Base-by-base conservation (phyloP, 768 basidiomycete species). In the Hygrophoropsis aurantiaca region DNA sequence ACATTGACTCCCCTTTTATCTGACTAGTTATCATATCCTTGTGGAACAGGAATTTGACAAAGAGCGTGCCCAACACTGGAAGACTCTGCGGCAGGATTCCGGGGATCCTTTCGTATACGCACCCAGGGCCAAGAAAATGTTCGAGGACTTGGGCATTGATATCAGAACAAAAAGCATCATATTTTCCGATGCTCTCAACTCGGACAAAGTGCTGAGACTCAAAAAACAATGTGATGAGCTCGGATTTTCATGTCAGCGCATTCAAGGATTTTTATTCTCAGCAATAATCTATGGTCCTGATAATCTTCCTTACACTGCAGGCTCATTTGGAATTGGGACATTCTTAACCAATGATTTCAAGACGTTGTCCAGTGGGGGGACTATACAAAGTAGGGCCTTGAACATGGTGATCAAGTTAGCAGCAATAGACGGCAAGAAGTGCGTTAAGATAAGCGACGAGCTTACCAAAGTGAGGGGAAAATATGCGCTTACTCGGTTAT, bases 381-480 rank as follows among this genome's bases (percentile, higher is more conserved):
- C 56, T 62, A 78, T 80, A 59, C 81, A 80, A 67, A 91, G 87
- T 69, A 87, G 82, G 59, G 80, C 92, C 18, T 64, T 97, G 52
- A 97, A 95, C 60, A 97, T 98, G 61, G 95, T 99, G 40, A 94
- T 97, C 70, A 97, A 97, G 60, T 74, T 99, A 8, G 78, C 81
- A 32, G 77, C 80, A 37, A 84, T 97, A 11, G 74, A 90, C 57
- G 79, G 77, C 9, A 74, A 74, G 47, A 81, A 84, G 2, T 95
- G 93, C 54, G 81, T 98, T 55, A 98, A 99, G 69, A 82, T 99
- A 56, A 94, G 91, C 46, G 97, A 97, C 64, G 94, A 98, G 58
- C 61, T 85, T 45, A 85, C 74, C 8, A 99, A 98, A 81, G 85
- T 82, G 27, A 15, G 38, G 27, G 44, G 15, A 2, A 24, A 20